Base-by-base conservation (phyloP, 371 early-diverging fungal species). In the Mucor circinelloides region DNA sequence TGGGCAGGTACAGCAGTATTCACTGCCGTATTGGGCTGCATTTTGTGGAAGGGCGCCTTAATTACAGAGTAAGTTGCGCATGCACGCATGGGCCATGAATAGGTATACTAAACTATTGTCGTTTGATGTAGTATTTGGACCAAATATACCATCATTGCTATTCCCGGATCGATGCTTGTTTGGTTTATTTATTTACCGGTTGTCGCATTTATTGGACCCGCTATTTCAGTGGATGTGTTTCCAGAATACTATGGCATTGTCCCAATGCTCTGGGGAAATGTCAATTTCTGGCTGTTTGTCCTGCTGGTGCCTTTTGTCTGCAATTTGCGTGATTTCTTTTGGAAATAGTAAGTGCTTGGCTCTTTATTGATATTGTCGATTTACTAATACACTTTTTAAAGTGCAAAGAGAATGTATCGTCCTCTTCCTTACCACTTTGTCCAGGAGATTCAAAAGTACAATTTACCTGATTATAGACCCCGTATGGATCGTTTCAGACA, bases 361-460 rank as follows among this genome's bases (percentile, higher is more conserved):
- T 19, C 50, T 50, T 57, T 32, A 17, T 27, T 6, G 54, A n/a
- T 56, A 28, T 44, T 0, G 23, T 8, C 30, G 13, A 68, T 68
- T 55, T 27, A 25, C n/a, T 23, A 52, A 48, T 17, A 52, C 54
- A n/a, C n/a, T 48, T 19, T 50, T 46, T 44, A 30, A 12, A 93
- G 92, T 75, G 66, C 75, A 66, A 91, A 95, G 80, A 90, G 95
- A 52, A 93, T 91, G 87, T 93, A 92, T 77, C 78, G 87, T 52
- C 87, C 92, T 19, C 67, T 88, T 64, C 86, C 93, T 10, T 97
- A 97, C 79, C 98, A 98, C 74, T 94, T 94, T 69, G 94, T 97
- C 34, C 98, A 98, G 80, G 98, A 98, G 80, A 97, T 98, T 55
- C 96, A 97, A 78, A 96, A 98, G 80, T 96, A 90, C 89, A 96